Evolutionary conservation across 495 filamentous ascomycete genomes (phyloP), one percentile per base, ranked within the genome.

Genomic region (Hapsidospora chrysogenum): DNA sequence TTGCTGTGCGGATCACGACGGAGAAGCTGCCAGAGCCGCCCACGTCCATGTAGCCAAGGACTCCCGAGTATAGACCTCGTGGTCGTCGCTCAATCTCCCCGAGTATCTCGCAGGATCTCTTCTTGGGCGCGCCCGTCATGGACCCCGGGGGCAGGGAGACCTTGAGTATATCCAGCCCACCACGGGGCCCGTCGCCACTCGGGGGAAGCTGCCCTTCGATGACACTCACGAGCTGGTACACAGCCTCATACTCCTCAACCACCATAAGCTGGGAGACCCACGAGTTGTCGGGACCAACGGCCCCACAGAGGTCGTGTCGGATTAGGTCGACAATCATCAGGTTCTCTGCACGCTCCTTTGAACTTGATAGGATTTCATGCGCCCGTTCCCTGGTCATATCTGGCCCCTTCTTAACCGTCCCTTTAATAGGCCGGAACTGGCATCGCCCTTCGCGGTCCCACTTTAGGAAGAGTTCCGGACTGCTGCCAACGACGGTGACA

Each of bases 241-340:
- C 80, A 35, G 74, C 83, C 10, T 76, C 72, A 49, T 92, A 87
- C 44, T 94, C 87, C 51, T 94, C 89, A 4, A 95, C 80, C 26
- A 70, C 63, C 48, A 94, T 76, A 8, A 95, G 63, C 33, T 84
- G 71, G 0, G 54, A 49, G 6, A 76, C 70, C 3, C 56, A 50
- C 1, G 93, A 81, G 36, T 72, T 66, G 0, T 76, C 78, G 3
- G 76, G 63, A 3, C 78, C 78, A 37, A 76, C 78, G 21, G 92
- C 74, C 22, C 74, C 71, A 51, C 87, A 80, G 15, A 96, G 62
- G 53, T 96, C 89, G 49, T 95, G 87, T 0, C 87, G 68, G 19
- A 93, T 85, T 5, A 96, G 63, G 57, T 95, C 89, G 1, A 93
- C 85, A 41, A 97, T 95, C 89, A 97, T 97, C 5, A 97, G 70